These are phyloP conservation scores for Ichthyophthirius multifiliis DNA, from an alignment of 169 alveolate species.

Conservation along the genomic window DNA sequence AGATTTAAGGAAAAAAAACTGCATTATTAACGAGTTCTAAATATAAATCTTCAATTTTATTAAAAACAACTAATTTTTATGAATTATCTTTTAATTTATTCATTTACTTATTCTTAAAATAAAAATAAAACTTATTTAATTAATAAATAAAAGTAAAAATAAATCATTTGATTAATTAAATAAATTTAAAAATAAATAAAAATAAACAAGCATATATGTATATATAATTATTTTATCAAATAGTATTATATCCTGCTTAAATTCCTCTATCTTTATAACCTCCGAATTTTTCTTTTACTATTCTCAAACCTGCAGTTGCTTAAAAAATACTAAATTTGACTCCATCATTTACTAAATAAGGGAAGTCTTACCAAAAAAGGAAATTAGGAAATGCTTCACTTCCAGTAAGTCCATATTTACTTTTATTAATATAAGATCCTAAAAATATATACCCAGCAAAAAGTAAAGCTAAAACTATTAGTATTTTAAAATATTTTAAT, in stretches of 20 bases:
- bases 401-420: conserved; percentile 1
- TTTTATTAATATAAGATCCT: conserved; percentile 1
- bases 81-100: no score
- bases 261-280: neutral
- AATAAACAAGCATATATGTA: no score
- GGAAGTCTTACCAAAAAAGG: neutral
- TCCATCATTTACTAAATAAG: neutral
- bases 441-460: neutral
- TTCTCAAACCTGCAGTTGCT: neutral
- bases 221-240: no score
- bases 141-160: no score
- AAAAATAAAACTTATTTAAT: no score
- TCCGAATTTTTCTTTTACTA: neutral
- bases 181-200: no score
- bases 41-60: neutral
- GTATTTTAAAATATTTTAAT: neutral
- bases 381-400: neutral
- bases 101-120: no score
- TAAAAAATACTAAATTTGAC: neutral
- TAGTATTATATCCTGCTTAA: neutral
- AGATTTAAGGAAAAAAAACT: neutral
- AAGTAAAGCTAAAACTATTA: neutral
- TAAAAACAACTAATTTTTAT: neutral
- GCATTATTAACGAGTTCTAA: neutral
- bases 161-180: no score